These are phyloP conservation scores for Phialophora verrucosa DNA, from an alignment of 2,329 filamentous ascomycete genomes.

Conservation along the genomic window DNA sequence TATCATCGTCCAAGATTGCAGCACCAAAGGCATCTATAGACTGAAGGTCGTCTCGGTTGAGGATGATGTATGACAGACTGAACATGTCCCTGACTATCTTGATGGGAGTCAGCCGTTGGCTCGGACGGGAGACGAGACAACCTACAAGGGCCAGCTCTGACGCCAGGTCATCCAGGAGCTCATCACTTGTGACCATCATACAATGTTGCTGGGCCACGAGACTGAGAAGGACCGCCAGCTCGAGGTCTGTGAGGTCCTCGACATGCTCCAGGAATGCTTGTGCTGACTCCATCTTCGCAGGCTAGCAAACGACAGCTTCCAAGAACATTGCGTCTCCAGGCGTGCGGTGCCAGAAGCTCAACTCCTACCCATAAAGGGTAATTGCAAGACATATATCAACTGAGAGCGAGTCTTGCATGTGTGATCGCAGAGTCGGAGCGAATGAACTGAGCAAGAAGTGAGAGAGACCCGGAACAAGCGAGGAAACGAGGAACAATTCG, in stretches of 20 bases:
- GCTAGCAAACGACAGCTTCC: background rate
- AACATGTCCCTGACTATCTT: slow-evolving; percentile 74
- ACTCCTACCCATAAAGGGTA: background rate
- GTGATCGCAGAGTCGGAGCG: no score
- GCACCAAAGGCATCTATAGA: slow-evolving; percentile 81
- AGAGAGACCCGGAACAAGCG: background rate
- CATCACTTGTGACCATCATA: slow-evolving; percentile 74
- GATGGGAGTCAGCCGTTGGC: slow-evolving; percentile 14
- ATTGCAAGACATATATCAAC: background rate
- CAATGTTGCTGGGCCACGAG: slow-evolving; percentile 84
- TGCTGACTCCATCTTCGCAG: slow-evolving; percentile 65
- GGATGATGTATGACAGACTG: slow-evolving; percentile 69
- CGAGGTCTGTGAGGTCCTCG: slow-evolving; percentile 81
- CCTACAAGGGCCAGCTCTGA: slow-evolving; percentile 73
- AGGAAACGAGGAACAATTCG: background rate
- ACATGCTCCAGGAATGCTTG: slow-evolving; percentile 69
- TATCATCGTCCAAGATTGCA: slow-evolving; percentile 63
- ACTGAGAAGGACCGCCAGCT: slow-evolving; percentile 82
- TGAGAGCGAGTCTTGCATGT: no score
- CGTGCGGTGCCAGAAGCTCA: background rate
- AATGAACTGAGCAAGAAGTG: no score
- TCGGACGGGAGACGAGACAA: no score
- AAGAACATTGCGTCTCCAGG: background rate
- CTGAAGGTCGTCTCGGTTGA: slow-evolving; percentile 74
- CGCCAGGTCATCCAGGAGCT: slow-evolving; percentile 69